Percentiles rank a stretch among this genome's conserved stretches.
Evolutionary conservation across 2,329 filamentous ascomycete genomes (phyloP).

Genomic region (Colletotrichum lindemuthianum): DNA sequence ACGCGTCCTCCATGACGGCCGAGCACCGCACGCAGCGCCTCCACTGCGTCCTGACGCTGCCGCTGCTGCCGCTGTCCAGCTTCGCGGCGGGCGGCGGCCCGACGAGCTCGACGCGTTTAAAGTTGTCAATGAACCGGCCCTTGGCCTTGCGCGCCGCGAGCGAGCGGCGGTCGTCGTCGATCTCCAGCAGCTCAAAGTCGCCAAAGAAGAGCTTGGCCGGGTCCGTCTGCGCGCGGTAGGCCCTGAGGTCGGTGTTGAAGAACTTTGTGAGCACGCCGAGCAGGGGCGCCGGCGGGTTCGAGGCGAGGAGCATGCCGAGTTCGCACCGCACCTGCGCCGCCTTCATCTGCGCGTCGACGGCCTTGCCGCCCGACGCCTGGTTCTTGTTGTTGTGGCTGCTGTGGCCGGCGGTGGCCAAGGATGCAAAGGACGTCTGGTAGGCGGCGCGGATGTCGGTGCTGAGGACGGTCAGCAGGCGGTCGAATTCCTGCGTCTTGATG

Average conservation of each 20-base stretch:
- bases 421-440: slow-evolving; percentile 58
- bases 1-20: slow-evolving; percentile 72
- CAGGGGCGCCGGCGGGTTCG: slow-evolving; percentile 58
- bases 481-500: slow-evolving; percentile 69
- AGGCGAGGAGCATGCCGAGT: slow-evolving; percentile 61
- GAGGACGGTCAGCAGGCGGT: slow-evolving; percentile 66
- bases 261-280: slow-evolving; percentile 71
- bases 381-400: slow-evolving; percentile 48
- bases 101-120: slow-evolving; percentile 65
- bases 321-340: slow-evolving; percentile 60
- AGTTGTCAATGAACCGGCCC: slow-evolving; percentile 62
- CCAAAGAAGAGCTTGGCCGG: slow-evolving; percentile 76
- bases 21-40: slow-evolving; percentile 69
- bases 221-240: slow-evolving; percentile 69
- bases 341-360: slow-evolving; percentile 56
- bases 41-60: slow-evolving; percentile 42
- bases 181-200: slow-evolving; percentile 75
- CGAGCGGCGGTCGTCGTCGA: slow-evolving; percentile 66
- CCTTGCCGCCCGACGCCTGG: slow-evolving; percentile 50
- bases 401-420: slow-evolving; percentile 45
- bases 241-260: slow-evolving; percentile 67
- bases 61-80: neutral
- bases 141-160: slow-evolving; percentile 50
- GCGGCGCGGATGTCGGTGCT: slow-evolving; percentile 60
- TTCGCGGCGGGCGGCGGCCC: slow-evolving; percentile 1